These are phyloP conservation scores for Xylaria palmicola DNA, from an alignment of 495 filamentous ascomycete genomes.

Conservation along the genomic window DNA sequence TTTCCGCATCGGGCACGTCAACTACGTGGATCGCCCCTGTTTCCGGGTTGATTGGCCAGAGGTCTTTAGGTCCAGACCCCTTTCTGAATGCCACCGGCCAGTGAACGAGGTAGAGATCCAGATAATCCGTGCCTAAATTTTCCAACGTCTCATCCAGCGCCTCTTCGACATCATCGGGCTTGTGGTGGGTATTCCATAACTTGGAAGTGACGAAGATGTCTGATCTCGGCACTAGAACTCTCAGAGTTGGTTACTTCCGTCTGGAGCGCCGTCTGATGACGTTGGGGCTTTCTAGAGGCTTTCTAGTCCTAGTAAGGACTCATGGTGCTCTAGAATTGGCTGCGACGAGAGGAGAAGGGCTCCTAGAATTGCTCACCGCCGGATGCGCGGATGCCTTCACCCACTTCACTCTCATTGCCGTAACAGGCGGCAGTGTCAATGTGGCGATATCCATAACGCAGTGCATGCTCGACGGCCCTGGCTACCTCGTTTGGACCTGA, in stretches of 20 bases:
- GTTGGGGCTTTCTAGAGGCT: no score
- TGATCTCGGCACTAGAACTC: conserved; percentile 62
- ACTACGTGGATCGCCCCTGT: conserved; percentile 25
- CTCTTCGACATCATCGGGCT: conserved; percentile 42
- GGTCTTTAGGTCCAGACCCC: conserved; percentile 15
- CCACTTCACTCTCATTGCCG: conserved; percentile 39
- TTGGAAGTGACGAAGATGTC: conserved; percentile 70
- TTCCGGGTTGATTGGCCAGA: conserved; percentile 30
- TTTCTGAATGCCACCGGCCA: conserved; percentile 54
- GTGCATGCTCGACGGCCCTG: conserved; percentile 38
- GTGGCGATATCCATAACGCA: conserved; percentile 56
- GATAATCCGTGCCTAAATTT: conserved; percentile 42
- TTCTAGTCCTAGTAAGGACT: no score
- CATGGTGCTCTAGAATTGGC: no score
- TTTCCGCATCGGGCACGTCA: conserved; percentile 26
- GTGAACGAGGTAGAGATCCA: conserved; percentile 73
- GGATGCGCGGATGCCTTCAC: conserved; percentile 47
- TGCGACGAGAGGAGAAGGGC: no score
- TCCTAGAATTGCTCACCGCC: no score
- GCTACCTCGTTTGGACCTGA: conserved; percentile 18
- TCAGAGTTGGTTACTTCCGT: no score
- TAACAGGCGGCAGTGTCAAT: conserved; percentile 43
- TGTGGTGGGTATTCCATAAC: conserved; percentile 47
- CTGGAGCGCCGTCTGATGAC: no score
- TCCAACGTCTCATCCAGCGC: conserved; percentile 52